Base-by-base conservation (phyloP, 2,329 filamentous ascomycete genomes). In the Penicillium sp. region DNA sequence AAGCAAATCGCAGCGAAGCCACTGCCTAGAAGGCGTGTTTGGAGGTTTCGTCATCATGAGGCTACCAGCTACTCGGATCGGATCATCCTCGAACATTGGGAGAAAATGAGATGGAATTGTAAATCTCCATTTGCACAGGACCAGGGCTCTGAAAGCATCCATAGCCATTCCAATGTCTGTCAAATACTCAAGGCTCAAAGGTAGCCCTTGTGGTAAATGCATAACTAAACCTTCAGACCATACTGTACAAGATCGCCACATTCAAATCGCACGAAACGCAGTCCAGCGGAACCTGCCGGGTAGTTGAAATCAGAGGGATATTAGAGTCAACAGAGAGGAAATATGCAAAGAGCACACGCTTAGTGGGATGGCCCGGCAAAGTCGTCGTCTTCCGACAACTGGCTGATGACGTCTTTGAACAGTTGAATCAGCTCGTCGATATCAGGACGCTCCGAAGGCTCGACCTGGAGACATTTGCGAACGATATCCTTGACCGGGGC, bases 401-500 rank as follows among this genome's bases (percentile, higher is more conserved):
- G 70, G 22, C 75, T 73, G 54, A 94, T 76, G 13, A 86, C 83
- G 11, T 71, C 70, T 62, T 89, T 78, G n/a, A 94, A 80, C 61
- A 92, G 75, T 30, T 69, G 67, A 51, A 93, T 92, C 62, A 95
- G 67, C 65, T 92, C 82, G 53, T 87, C 79, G 42, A 95, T 82
- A 64, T 93, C 85, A 11, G 92, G 92, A 48, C 92, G 72, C 61
- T 96, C 90, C 2, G 75, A 76, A 0, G 90, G 84, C 69, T 98
- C 92, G 17, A 96, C 85, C 52, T 72, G 77, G 57, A 98, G 70
- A 66, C 92, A 98, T 59, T 76, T 82, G 59, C 88, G 75, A 37
- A 98, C 90, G 9, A 98, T 77, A 42, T 94, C 83, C 61, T 90
- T 84, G 30, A 95, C 86, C 2, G 78, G 74, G 35, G 90, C 85